These are phyloP conservation scores for Metahyphopichia silvanorum DNA, from an alignment of 805 yeast genomes.

Conservation along the genomic window DNA sequence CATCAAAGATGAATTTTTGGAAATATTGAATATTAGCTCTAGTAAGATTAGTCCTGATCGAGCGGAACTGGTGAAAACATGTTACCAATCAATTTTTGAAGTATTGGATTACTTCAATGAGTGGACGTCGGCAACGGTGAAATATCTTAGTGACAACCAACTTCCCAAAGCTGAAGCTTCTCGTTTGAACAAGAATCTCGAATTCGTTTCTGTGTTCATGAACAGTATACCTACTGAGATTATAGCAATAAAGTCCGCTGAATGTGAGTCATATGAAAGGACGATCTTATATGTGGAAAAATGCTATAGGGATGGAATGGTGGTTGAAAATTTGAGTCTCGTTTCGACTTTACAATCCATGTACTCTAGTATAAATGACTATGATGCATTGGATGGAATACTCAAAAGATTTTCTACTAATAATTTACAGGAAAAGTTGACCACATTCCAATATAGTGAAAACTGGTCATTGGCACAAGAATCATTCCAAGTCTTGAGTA, in stretches of 20 bases:
- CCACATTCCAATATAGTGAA: constrained; percentile 79
- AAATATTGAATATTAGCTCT: constrained; percentile 50
- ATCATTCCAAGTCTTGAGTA: constrained; percentile 68
- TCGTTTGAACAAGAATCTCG: constrained; percentile 22
- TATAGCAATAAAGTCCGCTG: constrained; percentile 75
- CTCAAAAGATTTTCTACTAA: constrained; percentile 68
- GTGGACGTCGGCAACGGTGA: constrained; percentile 54
- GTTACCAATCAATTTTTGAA: constrained; percentile 72
- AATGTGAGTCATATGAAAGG: constrained; percentile 82
- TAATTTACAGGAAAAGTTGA: constrained; percentile 69
- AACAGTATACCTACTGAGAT: constrained; percentile 59
- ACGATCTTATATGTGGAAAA: constrained; percentile 85
- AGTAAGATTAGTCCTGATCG: constrained; percentile 47
- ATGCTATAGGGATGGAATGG: constrained; percentile 43
- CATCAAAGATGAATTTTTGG: constrained; percentile 56
- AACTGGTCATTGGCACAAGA: constrained; percentile 87
- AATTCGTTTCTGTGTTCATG: constrained; percentile 45
- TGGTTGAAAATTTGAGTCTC: constrained; percentile 33
- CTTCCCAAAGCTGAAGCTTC: constrained; percentile 13
- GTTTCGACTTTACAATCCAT: constrained; percentile 63
- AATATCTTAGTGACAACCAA: constrained; percentile 18
- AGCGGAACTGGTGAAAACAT: constrained; percentile 55
- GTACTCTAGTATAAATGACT: constrained; percentile 84
- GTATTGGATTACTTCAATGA: constrained; percentile 80
- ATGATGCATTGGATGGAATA: constrained; percentile 87